These are phyloP conservation scores for Fusarium sp. DNA, from an alignment of 2,329 filamentous ascomycete genomes.

Conservation along the genomic window DNA sequence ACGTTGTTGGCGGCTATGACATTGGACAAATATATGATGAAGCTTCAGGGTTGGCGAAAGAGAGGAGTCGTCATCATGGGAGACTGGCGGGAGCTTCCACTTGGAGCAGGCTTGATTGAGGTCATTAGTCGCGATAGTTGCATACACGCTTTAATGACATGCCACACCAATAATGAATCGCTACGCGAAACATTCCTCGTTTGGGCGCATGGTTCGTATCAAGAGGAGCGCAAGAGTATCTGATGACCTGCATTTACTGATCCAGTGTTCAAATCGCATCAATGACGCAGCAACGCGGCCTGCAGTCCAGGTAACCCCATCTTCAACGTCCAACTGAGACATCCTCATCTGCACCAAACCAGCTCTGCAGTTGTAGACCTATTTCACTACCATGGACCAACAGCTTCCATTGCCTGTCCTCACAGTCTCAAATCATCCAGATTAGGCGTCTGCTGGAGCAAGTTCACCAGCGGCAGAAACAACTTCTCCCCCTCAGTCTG, in stretches of 20 bases:
- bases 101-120: slow-evolving; percentile 31
- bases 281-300: neutral
- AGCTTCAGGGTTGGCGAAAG: slow-evolving; percentile 4
- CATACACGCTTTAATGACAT: slow-evolving; percentile 40
- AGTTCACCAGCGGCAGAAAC: slow-evolving; percentile 48
- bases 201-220: neutral
- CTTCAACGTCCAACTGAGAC: slow-evolving; percentile 1
- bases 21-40: slow-evolving; percentile 20
- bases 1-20: slow-evolving; percentile 20
- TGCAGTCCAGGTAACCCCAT: neutral
- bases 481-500: slow-evolving; percentile 38
- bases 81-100: slow-evolving; percentile 21
- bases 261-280: neutral
- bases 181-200: neutral
- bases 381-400: no score
- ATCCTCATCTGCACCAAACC: neutral
- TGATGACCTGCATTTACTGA: neutral
- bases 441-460: slow-evolving; percentile 42
- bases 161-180: neutral
- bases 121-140: slow-evolving; percentile 42
- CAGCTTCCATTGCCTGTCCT: neutral
- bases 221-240: neutral
- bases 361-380: neutral
- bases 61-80: slow-evolving; percentile 34
- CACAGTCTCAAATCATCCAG: slow-evolving; percentile 33